Evolutionary conservation across 768 basidiomycete species (phyloP).

Genomic region (Panellus pusillus): DNA sequence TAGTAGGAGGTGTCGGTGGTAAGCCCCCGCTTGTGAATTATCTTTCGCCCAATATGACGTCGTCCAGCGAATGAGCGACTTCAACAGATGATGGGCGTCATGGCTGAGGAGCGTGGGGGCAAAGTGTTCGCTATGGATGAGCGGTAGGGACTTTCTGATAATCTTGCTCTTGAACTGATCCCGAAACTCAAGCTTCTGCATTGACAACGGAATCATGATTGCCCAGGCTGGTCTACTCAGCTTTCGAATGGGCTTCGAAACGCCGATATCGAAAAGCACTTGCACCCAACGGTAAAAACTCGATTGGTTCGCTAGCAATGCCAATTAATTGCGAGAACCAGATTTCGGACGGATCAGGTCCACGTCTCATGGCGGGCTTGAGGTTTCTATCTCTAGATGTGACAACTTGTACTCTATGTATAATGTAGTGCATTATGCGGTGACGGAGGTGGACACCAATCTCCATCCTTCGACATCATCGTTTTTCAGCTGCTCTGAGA

Average conservation of each 20-base stretch:
- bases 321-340: constrained; percentile 30
- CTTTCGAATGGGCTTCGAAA: constrained; percentile 86
- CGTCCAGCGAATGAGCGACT: constrained; percentile 81
- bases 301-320: neutral
- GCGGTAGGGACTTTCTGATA: constrained; percentile 49
- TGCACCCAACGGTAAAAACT: constrained; percentile 82
- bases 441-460: constrained; percentile 52
- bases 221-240: constrained; percentile 94
- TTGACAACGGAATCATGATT: constrained; percentile 99
- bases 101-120: constrained; percentile 89
- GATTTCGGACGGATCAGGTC: constrained; percentile 94
- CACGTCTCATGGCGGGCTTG: constrained; percentile 85
- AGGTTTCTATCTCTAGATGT: constrained; percentile 1
- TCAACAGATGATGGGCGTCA: constrained; percentile 98
- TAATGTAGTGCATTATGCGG: constrained; percentile 20
- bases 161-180: neutral
- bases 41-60: neutral
- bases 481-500: constrained; percentile 43
- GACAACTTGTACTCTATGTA: constrained; percentile 8
- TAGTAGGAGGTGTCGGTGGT: constrained; percentile 99
- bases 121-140: constrained; percentile 95
- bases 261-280: constrained; percentile 74
- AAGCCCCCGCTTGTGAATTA: constrained; percentile 34
- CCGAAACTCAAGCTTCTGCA: constrained; percentile 76
- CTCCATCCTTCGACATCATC: constrained; percentile 49